Conservation (phyloP, 805 yeast species). For the Sporopachydermia lactativora region DNA sequence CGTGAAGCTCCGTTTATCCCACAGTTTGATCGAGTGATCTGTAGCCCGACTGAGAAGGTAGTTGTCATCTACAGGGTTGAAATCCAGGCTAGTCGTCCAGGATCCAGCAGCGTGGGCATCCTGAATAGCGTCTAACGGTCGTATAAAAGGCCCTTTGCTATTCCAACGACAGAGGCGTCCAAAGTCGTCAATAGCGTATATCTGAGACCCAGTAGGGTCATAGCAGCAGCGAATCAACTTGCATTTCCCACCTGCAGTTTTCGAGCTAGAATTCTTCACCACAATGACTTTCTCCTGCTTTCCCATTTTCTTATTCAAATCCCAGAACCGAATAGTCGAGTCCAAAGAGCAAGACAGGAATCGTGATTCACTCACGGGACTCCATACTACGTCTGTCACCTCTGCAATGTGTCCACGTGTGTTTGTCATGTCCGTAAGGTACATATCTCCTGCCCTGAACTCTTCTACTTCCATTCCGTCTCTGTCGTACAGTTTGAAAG, state of each 20-base stretch:
- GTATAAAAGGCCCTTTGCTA: conserved; percentile 13
- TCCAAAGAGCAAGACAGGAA: conserved; percentile 19
- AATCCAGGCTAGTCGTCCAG: conserved; percentile 8
- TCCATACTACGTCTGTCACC: conserved; percentile 18
- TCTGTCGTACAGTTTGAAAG: conserved; percentile 14
- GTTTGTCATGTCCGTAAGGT: conserved; percentile 20
- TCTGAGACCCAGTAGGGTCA: conserved; percentile 9
- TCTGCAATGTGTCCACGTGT: conserved; percentile 22
- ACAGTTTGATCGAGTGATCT: conserved; percentile 15
- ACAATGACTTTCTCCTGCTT: conserved; percentile 17
- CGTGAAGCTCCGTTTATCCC: conserved; percentile 17
- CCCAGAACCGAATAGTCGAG: conserved; percentile 23
- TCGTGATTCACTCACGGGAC: conserved; percentile 8
- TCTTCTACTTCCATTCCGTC: conserved; percentile 16
- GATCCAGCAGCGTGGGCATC: conserved; percentile 13
- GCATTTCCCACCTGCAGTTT: conserved; percentile 10
- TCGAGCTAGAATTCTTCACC: conserved; percentile 10
- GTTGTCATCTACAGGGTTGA: conserved; percentile 7
- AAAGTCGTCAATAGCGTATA: conserved; percentile 11
- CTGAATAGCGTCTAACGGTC: conserved; percentile 12
- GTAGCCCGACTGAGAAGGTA: conserved; percentile 13
- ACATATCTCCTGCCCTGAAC: conserved; percentile 21
- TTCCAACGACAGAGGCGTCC: conserved; percentile 16
- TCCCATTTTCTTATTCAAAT: conserved; percentile 9
- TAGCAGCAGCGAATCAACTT: conserved; percentile 10